These are phyloP conservation scores for Ceratocystiopsis minuta DNA, from an alignment of 2,329 filamentous ascomycete genomes.

Conservation along the genomic window DNA sequence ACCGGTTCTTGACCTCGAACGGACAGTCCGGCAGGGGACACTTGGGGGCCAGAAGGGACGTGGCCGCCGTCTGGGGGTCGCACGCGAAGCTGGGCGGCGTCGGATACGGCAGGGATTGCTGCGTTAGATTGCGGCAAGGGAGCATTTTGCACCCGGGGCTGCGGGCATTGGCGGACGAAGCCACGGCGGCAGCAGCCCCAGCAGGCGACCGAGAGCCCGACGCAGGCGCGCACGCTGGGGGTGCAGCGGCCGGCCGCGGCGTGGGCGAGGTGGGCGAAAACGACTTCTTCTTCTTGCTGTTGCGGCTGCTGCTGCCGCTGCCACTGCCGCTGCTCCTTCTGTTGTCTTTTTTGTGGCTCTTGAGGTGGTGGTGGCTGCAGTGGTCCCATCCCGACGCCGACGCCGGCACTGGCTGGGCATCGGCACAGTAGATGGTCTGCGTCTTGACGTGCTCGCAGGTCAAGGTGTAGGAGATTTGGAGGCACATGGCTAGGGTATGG, in stretches of 20 bases:
- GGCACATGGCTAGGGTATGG: slow-evolving; percentile 28
- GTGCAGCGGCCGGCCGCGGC: slow-evolving; percentile 5
- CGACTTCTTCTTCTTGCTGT: slow-evolving; percentile 1
- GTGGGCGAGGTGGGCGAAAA: slow-evolving; percentile 3
- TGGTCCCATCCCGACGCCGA: not conserved
- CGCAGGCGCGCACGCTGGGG: too few relatives aligned
- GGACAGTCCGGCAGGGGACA: slow-evolving; percentile 30
- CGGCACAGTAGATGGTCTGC: slow-evolving; percentile 25
- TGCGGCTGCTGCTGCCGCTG: slow-evolving; percentile 2
- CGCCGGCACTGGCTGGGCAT: slow-evolving; percentile 14
- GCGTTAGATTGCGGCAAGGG: slow-evolving; percentile 25
- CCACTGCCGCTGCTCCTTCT: not conserved
- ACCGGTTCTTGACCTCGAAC: slow-evolving; percentile 29
- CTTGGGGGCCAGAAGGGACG: slow-evolving; percentile 18
- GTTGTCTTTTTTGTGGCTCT: not conserved
- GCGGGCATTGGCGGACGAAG: too few relatives aligned
- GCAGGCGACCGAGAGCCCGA: too few relatives aligned
- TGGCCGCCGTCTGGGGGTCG: slow-evolving; percentile 12
- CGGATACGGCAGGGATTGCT: slow-evolving; percentile 27
- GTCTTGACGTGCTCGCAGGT: slow-evolving; percentile 32
- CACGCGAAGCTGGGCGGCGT: slow-evolving; percentile 24
- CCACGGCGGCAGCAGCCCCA: too few relatives aligned
- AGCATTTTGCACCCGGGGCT: slow-evolving; percentile 5
- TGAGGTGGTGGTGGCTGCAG: not conserved
- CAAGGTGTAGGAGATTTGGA: slow-evolving; percentile 29